Evolutionary conservation across 2,329 filamentous ascomycete genomes (phyloP), one percentile per base, ranked within the genome.

Genomic region (Venturia pyrina): DNA sequence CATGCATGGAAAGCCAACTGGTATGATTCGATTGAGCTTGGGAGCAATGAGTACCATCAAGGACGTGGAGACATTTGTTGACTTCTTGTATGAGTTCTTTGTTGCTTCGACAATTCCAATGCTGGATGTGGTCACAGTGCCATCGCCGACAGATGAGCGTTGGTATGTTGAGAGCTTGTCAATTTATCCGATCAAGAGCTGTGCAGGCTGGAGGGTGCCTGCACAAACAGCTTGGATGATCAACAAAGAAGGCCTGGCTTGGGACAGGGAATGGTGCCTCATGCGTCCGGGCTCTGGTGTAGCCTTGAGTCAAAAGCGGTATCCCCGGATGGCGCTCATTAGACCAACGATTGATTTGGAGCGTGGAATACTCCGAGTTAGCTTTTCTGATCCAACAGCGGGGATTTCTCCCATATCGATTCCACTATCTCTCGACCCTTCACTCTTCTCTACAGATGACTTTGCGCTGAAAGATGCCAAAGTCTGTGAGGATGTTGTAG

Each of bases 261-360:
- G 93, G 92, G 95, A 99, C 75, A 84, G 95, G 68, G 93, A 98
- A 78, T 99, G 95, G 93, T 98, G 93, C 76, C 80, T 99, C 24
- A 82, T 99, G 17, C 93, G 97, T 73, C 85, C 87, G 72, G 92
- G 91, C 56, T 96, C 93, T 1, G 89, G 91, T 0, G 87, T 88
- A 70, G 91, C 89, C 6, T 79, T 99, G 65, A 96, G 86, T 73
- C 93, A 98, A 76, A 99, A 98, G 77, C 83, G 87, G 69, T 88
- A 95, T 73, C 90, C 93, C 2, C 85, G 82, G 43, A 98, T 99
- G 93, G 89, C 91, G 15, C 83, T 97, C 5, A 82, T 99, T 63
- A 83, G 84, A 63, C 93, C 95, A 7, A 75, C 73, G 5, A 79
- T 98, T 50, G 89, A 98, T 71, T 85, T 96, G 66, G 78, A 83